phyloP scores from a whole-genome alignment of 768 basidiomycete species.

The Kwoniella pini region DNA sequence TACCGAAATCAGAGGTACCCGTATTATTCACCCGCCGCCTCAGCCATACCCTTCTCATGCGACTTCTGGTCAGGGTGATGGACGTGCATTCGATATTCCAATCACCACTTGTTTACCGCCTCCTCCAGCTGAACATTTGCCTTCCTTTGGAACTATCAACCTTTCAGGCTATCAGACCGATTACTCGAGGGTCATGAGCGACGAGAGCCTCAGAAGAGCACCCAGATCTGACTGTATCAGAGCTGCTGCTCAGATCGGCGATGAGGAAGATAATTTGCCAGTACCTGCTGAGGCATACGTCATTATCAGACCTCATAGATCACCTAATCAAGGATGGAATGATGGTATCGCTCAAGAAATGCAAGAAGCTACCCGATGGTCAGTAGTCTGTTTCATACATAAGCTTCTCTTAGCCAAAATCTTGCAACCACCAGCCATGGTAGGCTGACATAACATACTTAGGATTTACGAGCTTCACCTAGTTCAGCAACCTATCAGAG shows the following conservation, averaged over 20 bases:
- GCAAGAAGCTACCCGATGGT: background rate
- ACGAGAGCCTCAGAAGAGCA: conserved; percentile 3
- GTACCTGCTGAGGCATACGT: conserved; percentile 14
- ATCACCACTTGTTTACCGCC: conserved; percentile 6
- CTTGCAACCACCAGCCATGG: too few species aligned
- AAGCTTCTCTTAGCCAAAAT: too few species aligned
- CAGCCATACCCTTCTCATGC: background rate
- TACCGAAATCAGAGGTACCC: background rate
- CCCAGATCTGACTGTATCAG: background rate
- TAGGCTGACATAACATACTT: background rate
- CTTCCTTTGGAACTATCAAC: background rate
- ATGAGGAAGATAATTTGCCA: background rate
- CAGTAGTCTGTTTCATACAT: conserved; percentile 5
- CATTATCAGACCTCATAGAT: conserved; percentile 12
- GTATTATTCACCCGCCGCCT: conserved; percentile 8
- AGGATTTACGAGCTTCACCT: conserved; percentile 11
- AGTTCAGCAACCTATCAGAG: conserved; percentile 8
- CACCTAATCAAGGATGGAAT: conserved; percentile 6
- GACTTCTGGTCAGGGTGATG: background rate
- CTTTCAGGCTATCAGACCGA: conserved; percentile 9
- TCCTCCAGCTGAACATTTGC: conserved; percentile 2
- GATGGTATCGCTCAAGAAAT: conserved; percentile 12
- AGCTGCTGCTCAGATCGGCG: background rate
- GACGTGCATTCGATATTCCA: background rate
- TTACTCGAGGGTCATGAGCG: background rate